phyloP scores from a whole-genome alignment of 768 basidiomycete genomes.

The Lactarius sanguifluus region DNA sequence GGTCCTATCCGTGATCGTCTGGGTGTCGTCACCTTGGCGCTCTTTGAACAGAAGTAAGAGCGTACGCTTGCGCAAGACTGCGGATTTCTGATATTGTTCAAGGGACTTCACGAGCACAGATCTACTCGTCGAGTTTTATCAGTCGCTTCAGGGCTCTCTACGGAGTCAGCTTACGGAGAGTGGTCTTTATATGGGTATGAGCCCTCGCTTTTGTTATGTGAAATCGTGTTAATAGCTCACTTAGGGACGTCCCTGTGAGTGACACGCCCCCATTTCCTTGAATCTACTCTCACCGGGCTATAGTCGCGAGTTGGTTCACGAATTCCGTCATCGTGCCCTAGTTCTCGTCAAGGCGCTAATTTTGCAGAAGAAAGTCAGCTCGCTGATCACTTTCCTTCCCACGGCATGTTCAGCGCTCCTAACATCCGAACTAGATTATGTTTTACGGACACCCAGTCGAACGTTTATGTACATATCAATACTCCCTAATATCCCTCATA shows the following conservation, averaged over 20 bases:
- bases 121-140: constrained; percentile 87
- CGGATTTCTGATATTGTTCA: constrained; percentile 34
- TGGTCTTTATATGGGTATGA: constrained; percentile 90
- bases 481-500: constrained; percentile 90
- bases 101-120: constrained; percentile 83
- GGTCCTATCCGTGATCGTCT: constrained; percentile 95
- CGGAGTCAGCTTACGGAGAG: constrained; percentile 86
- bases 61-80: background rate
- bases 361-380: constrained; percentile 81
- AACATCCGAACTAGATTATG: constrained; percentile 65
- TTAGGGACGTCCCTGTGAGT: constrained; percentile 67
- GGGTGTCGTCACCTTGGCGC: constrained; percentile 88
- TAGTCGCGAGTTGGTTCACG: constrained; percentile 90
- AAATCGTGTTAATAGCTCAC: constrained; percentile 22
- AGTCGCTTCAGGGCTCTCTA: constrained; percentile 72
- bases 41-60: constrained; percentile 83
- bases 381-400: background rate
- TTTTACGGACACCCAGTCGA: constrained; percentile 97
- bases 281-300: background rate
- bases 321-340: constrained; percentile 89
- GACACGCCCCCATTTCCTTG: constrained; percentile 27
- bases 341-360: constrained; percentile 94
- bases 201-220: background rate
- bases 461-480: constrained; percentile 94
- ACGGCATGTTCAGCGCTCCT: background rate